Conservation (phyloP, 1,284 basidiomycete genomes). For the Fomitopsis pinicola region DNA sequence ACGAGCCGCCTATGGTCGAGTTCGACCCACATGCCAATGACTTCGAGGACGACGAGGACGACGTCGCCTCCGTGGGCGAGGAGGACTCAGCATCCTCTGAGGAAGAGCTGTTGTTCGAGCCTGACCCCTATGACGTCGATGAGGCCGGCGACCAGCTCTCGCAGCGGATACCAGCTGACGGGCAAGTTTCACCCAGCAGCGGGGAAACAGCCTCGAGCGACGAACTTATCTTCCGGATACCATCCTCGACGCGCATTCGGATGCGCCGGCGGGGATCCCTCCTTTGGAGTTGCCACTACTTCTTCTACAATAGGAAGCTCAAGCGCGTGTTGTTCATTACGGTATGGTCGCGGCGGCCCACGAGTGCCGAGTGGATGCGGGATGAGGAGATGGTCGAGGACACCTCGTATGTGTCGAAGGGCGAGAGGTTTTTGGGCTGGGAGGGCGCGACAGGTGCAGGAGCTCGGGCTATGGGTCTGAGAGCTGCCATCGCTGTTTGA, state of each 20-base stretch:
- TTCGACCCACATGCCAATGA: conserved; percentile 91
- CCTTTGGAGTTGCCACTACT: conserved; percentile 96
- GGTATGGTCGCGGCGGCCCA: conserved; percentile 81
- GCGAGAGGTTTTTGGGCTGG: conserved; percentile 72
- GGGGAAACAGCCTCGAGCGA: conserved; percentile 29
- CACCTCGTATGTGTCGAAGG: conserved; percentile 25
- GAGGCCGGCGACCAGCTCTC: conserved; percentile 26
- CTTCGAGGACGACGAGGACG: conserved; percentile 74
- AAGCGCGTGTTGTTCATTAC: conserved; percentile 94
- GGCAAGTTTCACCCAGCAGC: conserved; percentile 13
- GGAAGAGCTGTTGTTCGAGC: conserved; percentile 60
- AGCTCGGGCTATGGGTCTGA: conserved; percentile 67
- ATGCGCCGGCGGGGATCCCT: conserved; percentile 64
- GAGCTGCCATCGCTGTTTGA: conserved; percentile 10
- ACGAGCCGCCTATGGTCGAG: conserved; percentile 84
- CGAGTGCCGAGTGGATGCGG: conserved; percentile 52
- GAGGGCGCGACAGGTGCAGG: conserved; percentile 71
- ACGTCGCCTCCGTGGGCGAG: conserved; percentile 51
- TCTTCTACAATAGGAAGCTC: conserved; percentile 91
- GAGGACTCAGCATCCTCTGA: conserved; percentile 45
- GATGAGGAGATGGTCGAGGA: conserved; percentile 33
- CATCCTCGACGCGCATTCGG: conserved; percentile 19
- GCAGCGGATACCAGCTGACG: neutral
- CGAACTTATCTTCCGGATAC: conserved; percentile 18
- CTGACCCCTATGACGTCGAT: conserved; percentile 78